phyloP scores from a whole-genome alignment of 75 land plant genomes.

The Chamaecyparis obtusa region DNA sequence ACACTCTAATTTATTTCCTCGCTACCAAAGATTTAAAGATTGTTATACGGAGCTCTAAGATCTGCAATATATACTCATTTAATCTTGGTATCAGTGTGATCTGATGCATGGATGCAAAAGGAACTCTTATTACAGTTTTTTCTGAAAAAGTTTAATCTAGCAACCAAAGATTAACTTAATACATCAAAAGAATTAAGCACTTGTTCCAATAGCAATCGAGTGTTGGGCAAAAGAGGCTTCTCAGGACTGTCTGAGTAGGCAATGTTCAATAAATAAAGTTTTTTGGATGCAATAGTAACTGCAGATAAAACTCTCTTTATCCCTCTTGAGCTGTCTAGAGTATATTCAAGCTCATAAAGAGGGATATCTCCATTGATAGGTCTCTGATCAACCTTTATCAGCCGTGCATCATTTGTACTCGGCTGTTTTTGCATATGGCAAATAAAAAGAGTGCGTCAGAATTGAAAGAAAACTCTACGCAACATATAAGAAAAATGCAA shows the following conservation, averaged over 20 bases:
- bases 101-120: background rate
- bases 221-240: constrained; percentile 44
- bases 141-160: background rate
- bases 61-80: background rate
- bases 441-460: background rate
- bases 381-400: constrained; percentile 60
- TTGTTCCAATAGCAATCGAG: constrained; percentile 41
- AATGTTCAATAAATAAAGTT: constrained; percentile 86
- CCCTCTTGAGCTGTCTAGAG: constrained; percentile 82
- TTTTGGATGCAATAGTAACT: constrained; percentile 76
- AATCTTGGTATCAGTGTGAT: background rate
- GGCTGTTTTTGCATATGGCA: constrained; percentile 40
- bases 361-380: constrained; percentile 47
- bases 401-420: constrained; percentile 70
- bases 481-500: background rate
- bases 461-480: background rate
- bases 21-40: background rate
- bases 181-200: constrained; percentile 71
- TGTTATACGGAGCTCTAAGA: background rate
- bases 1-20: background rate
- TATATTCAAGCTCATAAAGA: constrained; percentile 89
- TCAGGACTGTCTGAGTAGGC: constrained; percentile 65
- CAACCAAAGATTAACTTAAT: constrained; percentile 13
- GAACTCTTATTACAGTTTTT: background rate
- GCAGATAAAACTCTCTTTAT: constrained; percentile 86